A percentile compares a stretch with the other conserved stretches of the same genome.
Conservation (phyloP, 495 filamentous ascomycete species). For the Pyronema omphalodes region DNA sequence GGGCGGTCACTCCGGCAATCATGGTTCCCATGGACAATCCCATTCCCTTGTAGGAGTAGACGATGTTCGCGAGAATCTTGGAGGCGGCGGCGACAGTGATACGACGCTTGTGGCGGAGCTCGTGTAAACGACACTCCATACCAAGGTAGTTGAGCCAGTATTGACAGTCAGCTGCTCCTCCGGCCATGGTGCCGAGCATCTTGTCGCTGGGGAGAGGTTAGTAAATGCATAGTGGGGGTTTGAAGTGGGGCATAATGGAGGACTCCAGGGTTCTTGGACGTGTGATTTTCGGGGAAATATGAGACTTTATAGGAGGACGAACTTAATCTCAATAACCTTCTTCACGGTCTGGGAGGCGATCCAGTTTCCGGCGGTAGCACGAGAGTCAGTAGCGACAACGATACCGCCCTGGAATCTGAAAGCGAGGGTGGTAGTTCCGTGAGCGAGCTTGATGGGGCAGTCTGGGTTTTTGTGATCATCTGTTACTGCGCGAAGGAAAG, state of each 20-base stretch:
- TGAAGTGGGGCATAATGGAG: neutral
- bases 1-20: constrained; percentile 90
- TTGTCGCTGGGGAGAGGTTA: constrained; percentile 23
- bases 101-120: constrained; percentile 95
- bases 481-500: constrained; percentile 90
- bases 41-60: constrained; percentile 96
- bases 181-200: constrained; percentile 93
- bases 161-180: constrained; percentile 97
- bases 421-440: constrained; percentile 95
- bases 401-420: constrained; percentile 97
- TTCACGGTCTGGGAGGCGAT: constrained; percentile 98
- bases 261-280: too few species aligned
- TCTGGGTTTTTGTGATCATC: constrained; percentile 92
- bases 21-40: constrained; percentile 97
- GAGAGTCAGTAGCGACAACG: constrained; percentile 92
- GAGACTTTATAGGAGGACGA: constrained; percentile 22
- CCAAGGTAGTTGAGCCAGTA: constrained; percentile 98
- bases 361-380: constrained; percentile 93
- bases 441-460: constrained; percentile 96
- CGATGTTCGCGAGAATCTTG: constrained; percentile 95
- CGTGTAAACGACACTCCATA: constrained; percentile 96
- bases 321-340: constrained; percentile 95
- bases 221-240: neutral
- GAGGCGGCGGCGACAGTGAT: constrained; percentile 93
- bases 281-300: too few species aligned